These are phyloP conservation scores for Brettanomyces nanus DNA, from an alignment of 805 yeast species.

Conservation along the genomic window DNA sequence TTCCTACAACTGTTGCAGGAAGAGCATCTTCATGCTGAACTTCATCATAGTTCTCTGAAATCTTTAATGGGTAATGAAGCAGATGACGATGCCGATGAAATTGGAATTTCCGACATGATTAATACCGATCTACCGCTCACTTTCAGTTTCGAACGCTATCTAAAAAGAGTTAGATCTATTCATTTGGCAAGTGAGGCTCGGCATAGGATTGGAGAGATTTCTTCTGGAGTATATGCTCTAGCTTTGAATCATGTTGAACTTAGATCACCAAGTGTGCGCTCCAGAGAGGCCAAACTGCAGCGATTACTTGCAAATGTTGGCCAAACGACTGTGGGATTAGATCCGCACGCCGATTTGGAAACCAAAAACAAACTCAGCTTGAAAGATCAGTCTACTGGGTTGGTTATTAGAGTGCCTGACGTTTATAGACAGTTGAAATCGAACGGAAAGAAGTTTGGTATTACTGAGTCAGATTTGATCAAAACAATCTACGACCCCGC, in stretches of 20 bases:
- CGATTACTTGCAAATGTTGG: slow-evolving; percentile 25
- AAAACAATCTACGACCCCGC: slow-evolving; percentile 26
- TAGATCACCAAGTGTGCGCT: slow-evolving; percentile 27
- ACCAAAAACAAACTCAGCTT: slow-evolving; percentile 22
- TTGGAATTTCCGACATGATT: slow-evolving; percentile 29
- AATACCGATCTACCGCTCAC: slow-evolving; percentile 44
- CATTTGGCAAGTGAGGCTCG: slow-evolving; percentile 57
- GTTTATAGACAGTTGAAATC: slow-evolving; percentile 23
- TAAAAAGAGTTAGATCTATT: slow-evolving; percentile 55
- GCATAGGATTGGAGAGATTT: slow-evolving; percentile 60
- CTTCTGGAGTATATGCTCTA: slow-evolving; percentile 55
- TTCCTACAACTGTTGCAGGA: slow-evolving; percentile 7
- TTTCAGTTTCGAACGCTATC: slow-evolving; percentile 57
- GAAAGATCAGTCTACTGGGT: slow-evolving; percentile 28
- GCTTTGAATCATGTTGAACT: slow-evolving; percentile 54
- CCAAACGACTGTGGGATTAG: slow-evolving; percentile 25
- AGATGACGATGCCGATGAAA: slow-evolving; percentile 4
- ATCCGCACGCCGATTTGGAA: slow-evolving; percentile 20
- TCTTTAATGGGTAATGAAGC: slow-evolving; percentile 5
- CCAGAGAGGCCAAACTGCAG: slow-evolving; percentile 15
- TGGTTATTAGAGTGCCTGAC: slow-evolving; percentile 36
- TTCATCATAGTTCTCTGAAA: slow-evolving; percentile 1
- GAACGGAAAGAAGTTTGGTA: slow-evolving; percentile 26
- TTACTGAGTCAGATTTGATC: slow-evolving; percentile 29
- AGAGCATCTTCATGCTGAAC: slow-evolving; percentile 8